Percentiles rank a stretch among this genome's conserved stretches.
Evolutionary conservation across 1,284 basidiomycete genomes (phyloP).

Genomic region (Papiliotrema fonsecae): DNA sequence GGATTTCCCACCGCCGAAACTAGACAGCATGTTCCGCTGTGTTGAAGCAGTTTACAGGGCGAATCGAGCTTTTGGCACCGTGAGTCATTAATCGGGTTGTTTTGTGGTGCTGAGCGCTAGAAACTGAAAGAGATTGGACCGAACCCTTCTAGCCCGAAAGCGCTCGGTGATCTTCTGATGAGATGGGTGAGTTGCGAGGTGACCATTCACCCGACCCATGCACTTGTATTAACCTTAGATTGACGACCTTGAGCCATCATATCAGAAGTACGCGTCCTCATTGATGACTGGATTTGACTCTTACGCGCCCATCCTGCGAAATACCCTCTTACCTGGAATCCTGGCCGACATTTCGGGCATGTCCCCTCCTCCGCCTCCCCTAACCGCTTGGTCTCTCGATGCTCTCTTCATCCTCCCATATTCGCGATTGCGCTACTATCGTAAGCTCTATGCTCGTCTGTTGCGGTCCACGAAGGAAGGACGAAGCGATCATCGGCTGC

Average conservation of each 20-base stretch:
- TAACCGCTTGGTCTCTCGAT: constrained; percentile 72
- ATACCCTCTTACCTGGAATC: constrained; percentile 64
- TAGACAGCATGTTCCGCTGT: constrained; percentile 91
- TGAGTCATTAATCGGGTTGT: constrained; percentile 47
- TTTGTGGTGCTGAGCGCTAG: constrained; percentile 38
- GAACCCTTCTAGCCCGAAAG: constrained; percentile 89
- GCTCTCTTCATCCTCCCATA: constrained; percentile 81
- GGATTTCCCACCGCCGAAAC: constrained; percentile 85
- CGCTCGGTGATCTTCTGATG: constrained; percentile 91
- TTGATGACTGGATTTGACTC: constrained; percentile 75
- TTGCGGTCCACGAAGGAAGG: constrained; percentile 85
- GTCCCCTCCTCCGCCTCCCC: constrained; percentile 55
- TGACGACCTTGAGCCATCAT: constrained; percentile 81
- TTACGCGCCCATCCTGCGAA: constrained; percentile 72
- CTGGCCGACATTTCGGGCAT: constrained; percentile 65
- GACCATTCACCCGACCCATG: not conserved
- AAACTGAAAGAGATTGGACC: constrained; percentile 91
- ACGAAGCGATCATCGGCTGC: constrained; percentile 76
- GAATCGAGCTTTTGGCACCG: constrained; percentile 72
- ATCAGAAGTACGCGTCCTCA: constrained; percentile 71
- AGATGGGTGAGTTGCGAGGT: constrained; percentile 68
- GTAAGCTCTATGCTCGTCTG: constrained; percentile 80
- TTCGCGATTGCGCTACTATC: constrained; percentile 82
- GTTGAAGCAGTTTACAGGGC: constrained; percentile 89
- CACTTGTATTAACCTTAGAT: too few relatives aligned